Base-by-base conservation (phyloP, 2,329 filamentous ascomycete genomes). In the Daldinia eschscholtzii region DNA sequence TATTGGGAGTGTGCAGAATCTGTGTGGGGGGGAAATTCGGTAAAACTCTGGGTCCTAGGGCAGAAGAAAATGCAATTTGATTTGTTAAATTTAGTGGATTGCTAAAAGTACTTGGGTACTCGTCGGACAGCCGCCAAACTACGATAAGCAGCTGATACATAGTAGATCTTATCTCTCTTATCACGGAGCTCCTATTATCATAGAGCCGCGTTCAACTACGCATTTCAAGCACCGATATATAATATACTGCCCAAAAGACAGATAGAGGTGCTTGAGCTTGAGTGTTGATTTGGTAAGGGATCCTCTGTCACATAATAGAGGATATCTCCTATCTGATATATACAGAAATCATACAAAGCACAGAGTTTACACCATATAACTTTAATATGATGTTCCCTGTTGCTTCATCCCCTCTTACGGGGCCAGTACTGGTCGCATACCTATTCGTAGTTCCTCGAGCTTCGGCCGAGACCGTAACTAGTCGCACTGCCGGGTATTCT, bases 401-500 rank as follows among this genome's bases (percentile, higher is more conserved):
- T 23, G 39, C 18, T 26, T 50, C 28, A 33, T 60, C 39, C 35
- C 52, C 37, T 48, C 37, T 48, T 53, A 5, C 15, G 18, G 30
- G 37, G 13, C 26, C 20, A 28, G 30, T 18, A 42, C 46, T n/a
- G n/a, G n/a, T n/a, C n/a, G n/a, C n/a, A n/a, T n/a, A n/a, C 39
- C 20, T 53, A 26, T 2, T 39, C 33, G 10, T 35, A 59, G 13
- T 6, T 1, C 12, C 15, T 46, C 23, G 30, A 13, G n/a, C 3
- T 46, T 7, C 9, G 28, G 10, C 46, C 74, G 39, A 84, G 71
- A 3, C 82, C 81, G 61, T 84, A 84, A 68, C 68, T 80, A 60
- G 72, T 73, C 3, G 77, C 78, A 70, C 79, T 83, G 65, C 81
- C 78, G 26, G 78, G 57, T n/a, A 76, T 62, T 26, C 72, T 37